phyloP scores from a whole-genome alignment of 2,329 filamentous ascomycete species.

The Penicillium sp. region DNA sequence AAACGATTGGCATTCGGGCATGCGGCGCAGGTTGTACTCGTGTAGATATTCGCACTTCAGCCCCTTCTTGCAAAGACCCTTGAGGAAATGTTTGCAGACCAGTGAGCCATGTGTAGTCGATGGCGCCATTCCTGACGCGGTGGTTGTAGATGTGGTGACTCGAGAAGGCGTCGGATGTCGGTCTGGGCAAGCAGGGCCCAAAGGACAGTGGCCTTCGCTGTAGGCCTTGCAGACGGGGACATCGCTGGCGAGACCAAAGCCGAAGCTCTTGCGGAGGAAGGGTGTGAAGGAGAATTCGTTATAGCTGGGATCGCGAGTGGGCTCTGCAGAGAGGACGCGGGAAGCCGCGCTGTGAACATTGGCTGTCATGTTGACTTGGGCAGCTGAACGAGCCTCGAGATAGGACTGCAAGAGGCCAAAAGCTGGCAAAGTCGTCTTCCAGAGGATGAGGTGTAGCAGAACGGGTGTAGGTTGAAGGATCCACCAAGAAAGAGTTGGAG shows the following conservation, averaged over 20 bases:
- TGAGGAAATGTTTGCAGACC: conserved; percentile 98
- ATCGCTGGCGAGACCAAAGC: conserved; percentile 78
- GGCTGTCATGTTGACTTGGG: conserved; percentile 33
- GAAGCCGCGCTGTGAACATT: conserved; percentile 37
- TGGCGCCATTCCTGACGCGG: conserved; percentile 44
- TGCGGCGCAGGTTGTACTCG: conserved; percentile 96
- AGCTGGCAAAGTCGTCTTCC: not conserved
- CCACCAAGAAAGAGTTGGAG: not conserved
- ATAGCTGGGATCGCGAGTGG: conserved; percentile 40
- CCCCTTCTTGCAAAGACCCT: conserved; percentile 96
- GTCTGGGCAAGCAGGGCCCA: conserved; percentile 81
- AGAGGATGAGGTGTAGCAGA: not conserved
- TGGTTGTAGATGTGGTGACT: conserved; percentile 47
- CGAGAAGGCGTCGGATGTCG: conserved; percentile 65
- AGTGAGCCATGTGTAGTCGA: conserved; percentile 57
- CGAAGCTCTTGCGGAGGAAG: conserved; percentile 80
- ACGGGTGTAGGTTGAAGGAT: not conserved
- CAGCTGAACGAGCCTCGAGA: not conserved
- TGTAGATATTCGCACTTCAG: conserved; percentile 96
- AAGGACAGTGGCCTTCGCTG: conserved; percentile 80
- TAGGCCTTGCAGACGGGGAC: conserved; percentile 85
- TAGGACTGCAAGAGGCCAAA: not conserved
- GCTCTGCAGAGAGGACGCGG: conserved; percentile 39
- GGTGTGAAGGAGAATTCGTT: conserved; percentile 83
- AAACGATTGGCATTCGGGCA: conserved; percentile 98